Evolutionary conservation across 768 basidiomycete genomes (phyloP), one percentile per base, ranked within the genome.

Genomic region (Sistotremastrum suecicum): DNA sequence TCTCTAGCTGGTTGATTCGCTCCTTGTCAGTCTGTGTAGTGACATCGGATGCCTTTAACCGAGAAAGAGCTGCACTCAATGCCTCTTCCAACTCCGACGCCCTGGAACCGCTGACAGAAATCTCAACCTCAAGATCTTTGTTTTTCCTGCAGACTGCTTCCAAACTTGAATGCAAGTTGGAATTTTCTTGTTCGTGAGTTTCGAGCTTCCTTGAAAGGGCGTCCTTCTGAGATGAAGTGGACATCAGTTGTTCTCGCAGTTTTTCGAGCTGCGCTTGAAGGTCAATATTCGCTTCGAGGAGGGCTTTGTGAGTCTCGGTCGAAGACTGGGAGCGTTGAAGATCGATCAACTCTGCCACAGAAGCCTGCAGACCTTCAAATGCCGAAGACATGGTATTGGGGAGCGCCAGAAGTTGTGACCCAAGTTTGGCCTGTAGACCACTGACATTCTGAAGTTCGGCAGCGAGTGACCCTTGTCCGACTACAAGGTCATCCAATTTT

Each of bases 31-130:
- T 63, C 59, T 83, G 74, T 10, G 73, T 65, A 35, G 72, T 69
- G 39, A 80, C 75, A 51, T 88, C 85, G n/a, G 81, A 76, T 8
- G 75, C 66, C 59, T 85, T 78, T 37, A 87, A 64, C 36, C 83
- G 70, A 7, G 75, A 72, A 48, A 87, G 65, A 35, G 85, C 83
- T 54, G 81, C 73, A 1, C 78, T 66, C n/a, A 87, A 66, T 0
- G 81, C 83, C 34, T 78, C 76, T 59, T 88, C 80, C 9, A 85
- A 67, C 50, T 84, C 80, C 31, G 60, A 57, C 51, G 75, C 77
- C 52, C 66, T 62, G 41, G 69, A 62, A 47, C 74, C 72, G 10
- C 78, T 58, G 0, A 71, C 59, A 11, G 64, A 62, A 3, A 65
- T 52, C 50, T 80, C 77, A 4, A 67, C 58, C 20, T 20, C 20